Base-by-base conservation (phyloP, 345 rosid genomes). In the Alliaria petiolata region DNA sequence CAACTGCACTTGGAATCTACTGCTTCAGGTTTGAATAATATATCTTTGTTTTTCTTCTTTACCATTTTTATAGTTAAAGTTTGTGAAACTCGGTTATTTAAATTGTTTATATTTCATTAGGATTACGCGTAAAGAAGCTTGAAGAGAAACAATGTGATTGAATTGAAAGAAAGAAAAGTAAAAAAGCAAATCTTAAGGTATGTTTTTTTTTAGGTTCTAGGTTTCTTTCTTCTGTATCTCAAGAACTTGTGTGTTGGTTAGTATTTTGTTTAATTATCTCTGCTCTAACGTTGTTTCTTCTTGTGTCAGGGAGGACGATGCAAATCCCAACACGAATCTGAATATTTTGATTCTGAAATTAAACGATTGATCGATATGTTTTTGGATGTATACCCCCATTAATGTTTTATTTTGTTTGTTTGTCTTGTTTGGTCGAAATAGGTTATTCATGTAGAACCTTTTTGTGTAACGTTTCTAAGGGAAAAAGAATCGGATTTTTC, bases 91-190 rank as follows among this genome's bases (percentile, higher is more conserved):
- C n/a, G 45, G 55, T 20, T 2, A 8, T 8, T 15, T 30, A 15
- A 26, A 26, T 25, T 49, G 20, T 44, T 51, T 15, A 12, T 22
- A 0, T 14, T 59, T 51, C 64, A 49, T 30, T 47, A 95, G 99
- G 88, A 85, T 91, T 79, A 88, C 99, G 6, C 83, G 92, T 81
- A 95, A 95, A 80, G 91, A 91, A 85, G 97, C 99, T 61, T 95
- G 83, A 84, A 73, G 60, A 10, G 9, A 33, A 30, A 55, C 51
- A 38, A 34, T 56, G 16, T 44, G 58, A 54, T 26, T 36, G 14
- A 25, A n/a, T n/a, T n/a, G n/a, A n/a, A 17, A 34, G 13, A 22
- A 17, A 34, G 10, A 8, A 34, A 11, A 14, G 25, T 3, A 22
- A 12, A 6, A n/a, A n/a, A n/a, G n/a, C 16, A 38, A 20, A 22